Evolutionary conservation across 139 green algal species (phyloP).

Genomic region (Deuterostichococcus epilithicus): DNA sequence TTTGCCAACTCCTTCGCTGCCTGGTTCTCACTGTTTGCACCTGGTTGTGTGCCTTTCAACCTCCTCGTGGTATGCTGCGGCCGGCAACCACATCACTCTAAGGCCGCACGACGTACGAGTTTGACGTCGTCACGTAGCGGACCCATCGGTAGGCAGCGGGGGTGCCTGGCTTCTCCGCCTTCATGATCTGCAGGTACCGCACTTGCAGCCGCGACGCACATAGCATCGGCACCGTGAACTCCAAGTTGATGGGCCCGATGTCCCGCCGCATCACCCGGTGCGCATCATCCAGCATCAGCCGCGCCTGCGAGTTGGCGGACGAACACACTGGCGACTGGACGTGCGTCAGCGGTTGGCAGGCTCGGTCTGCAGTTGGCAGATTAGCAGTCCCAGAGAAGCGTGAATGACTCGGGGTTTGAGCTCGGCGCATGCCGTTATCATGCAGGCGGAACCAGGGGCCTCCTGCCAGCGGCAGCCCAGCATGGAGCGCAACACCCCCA

Average conservation of each 20-base stretch:
- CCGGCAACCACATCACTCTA: too few relatives aligned
- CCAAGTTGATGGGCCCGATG: constrained; percentile 85
- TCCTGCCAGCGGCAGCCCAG: too few relatives aligned
- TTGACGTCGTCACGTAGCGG: constrained; percentile 58
- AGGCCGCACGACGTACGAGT: constrained; percentile 46
- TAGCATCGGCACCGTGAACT: constrained; percentile 92
- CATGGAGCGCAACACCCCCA: too few relatives aligned
- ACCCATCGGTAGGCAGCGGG: constrained; percentile 70
- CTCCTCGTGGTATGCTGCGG: too few relatives aligned
- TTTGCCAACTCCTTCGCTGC: too few relatives aligned
- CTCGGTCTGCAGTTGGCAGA: neutral
- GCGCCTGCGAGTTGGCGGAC: too few relatives aligned
- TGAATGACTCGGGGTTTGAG: too few relatives aligned
- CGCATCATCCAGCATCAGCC: constrained; percentile 55
- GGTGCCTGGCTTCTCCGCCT: constrained; percentile 72
- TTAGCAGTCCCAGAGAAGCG: constrained; percentile 5
- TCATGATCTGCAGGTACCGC: constrained; percentile 82
- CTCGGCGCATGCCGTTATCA: too few relatives aligned
- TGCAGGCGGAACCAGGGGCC: too few relatives aligned
- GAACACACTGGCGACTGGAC: too few relatives aligned
- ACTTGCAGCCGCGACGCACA: constrained; percentile 58
- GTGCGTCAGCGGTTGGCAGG: neutral
- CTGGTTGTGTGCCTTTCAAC: too few relatives aligned
- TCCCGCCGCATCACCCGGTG: constrained; percentile 35
- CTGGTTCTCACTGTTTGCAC: too few relatives aligned